phyloP scores from a whole-genome alignment of 176 grass and related monocot species.

The Juncus effusus region DNA sequence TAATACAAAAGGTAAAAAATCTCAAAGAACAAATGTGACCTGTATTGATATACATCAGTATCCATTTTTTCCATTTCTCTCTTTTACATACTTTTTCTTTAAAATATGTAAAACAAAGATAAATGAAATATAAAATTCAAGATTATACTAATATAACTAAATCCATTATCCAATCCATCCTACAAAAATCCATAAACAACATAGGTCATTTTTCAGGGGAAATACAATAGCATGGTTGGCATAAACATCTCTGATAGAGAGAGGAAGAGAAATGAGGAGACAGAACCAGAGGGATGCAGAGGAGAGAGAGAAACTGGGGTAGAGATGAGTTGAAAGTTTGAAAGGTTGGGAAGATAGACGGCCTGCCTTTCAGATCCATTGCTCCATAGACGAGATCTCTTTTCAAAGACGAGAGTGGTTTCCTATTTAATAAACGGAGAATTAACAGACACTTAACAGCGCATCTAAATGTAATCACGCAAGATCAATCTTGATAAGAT shows the following conservation, averaged over 20 bases:
- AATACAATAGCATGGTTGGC: too few species aligned
- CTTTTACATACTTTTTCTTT: too few species aligned
- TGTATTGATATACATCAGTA: too few species aligned
- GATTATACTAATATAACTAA: too few species aligned
- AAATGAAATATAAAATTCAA: too few species aligned
- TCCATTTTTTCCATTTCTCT: too few species aligned
- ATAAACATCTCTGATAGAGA: too few species aligned
- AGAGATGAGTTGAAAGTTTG: background rate
- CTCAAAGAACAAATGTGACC: too few species aligned
- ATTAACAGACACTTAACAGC: background rate
- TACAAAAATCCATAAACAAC: background rate
- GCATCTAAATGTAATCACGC: conserved; percentile 1
- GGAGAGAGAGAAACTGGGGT: background rate
- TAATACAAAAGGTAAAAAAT: too few species aligned
- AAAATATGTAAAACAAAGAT: too few species aligned
- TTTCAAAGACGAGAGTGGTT: background rate
- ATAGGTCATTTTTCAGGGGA: too few species aligned
- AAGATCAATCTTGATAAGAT: background rate
- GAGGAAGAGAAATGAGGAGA: background rate
- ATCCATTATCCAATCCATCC: background rate
- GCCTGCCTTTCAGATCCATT: background rate
- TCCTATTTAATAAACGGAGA: conserved; percentile 5
- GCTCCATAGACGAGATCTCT: background rate
- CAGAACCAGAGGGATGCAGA: background rate
- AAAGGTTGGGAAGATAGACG: background rate